phyloP scores from a whole-genome alignment of 2,329 filamentous ascomycete genomes.

The Scorias spongiosa region DNA sequence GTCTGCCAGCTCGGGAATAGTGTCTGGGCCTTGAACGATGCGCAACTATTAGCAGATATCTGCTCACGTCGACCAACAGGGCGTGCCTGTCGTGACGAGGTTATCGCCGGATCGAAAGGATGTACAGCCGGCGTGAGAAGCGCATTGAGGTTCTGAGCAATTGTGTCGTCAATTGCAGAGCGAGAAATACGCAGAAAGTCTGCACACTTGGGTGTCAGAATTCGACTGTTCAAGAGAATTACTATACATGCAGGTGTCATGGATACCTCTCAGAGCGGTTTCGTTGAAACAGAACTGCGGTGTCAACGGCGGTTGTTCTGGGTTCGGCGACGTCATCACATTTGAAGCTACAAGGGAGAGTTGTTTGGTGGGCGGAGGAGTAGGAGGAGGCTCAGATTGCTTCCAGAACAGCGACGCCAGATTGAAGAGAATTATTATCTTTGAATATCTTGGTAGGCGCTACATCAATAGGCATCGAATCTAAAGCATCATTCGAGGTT shows the following conservation, averaged over 20 bases:
- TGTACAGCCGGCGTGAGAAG: slow-evolving; percentile 55
- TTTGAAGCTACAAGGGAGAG: neutral
- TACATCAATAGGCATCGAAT: no score
- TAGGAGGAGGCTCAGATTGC: neutral
- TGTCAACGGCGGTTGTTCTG: slow-evolving; percentile 26
- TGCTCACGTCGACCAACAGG: slow-evolving; percentile 31
- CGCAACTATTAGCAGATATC: slow-evolving; percentile 50
- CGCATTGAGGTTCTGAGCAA: slow-evolving; percentile 83
- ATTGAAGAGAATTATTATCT: neutral
- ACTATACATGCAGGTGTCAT: neutral
- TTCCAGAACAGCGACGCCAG: neutral
- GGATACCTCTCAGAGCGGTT: slow-evolving; percentile 32
- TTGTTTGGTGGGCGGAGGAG: slow-evolving; percentile 1
- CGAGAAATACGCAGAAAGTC: slow-evolving; percentile 85
- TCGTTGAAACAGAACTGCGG: slow-evolving; percentile 38
- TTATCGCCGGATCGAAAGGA: slow-evolving; percentile 69
- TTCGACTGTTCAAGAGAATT: slow-evolving; percentile 10
- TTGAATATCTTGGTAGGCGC: no score
- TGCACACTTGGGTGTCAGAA: slow-evolving; percentile 27
- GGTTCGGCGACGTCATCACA: slow-evolving; percentile 27
- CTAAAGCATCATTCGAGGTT: no score
- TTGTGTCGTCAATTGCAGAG: slow-evolving; percentile 77
- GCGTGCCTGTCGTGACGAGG: slow-evolving; percentile 44
- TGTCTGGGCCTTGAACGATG: slow-evolving; percentile 57
- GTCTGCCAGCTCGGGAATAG: slow-evolving; percentile 82